Evolutionary conservation across 2,329 filamentous ascomycete genomes (phyloP).

Genomic region (Pseudogymnoascus sp.): DNA sequence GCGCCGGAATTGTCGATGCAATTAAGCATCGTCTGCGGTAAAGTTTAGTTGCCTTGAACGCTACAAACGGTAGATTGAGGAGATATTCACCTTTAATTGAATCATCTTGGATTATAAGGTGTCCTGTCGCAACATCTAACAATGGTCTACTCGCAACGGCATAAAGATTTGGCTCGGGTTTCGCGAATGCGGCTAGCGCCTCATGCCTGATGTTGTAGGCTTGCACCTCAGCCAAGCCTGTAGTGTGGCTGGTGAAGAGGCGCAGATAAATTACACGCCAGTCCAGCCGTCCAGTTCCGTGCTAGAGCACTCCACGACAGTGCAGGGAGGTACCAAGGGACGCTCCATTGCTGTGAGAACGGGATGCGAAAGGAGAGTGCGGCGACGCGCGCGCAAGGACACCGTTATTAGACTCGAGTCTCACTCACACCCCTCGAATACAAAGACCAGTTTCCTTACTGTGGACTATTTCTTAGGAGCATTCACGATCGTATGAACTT

Average conservation of each 20-base stretch:
- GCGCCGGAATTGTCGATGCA: constrained; percentile 99
- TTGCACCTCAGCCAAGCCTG: background rate
- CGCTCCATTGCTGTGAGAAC: background rate
- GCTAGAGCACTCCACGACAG: background rate
- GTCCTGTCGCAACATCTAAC: constrained; percentile 2
- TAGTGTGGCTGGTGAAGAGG: background rate
- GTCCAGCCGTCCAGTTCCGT: background rate
- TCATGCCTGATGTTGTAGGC: constrained; percentile 2
- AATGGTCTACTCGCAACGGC: background rate
- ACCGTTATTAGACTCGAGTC: constrained; percentile 5
- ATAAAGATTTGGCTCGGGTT: constrained; percentile 5
- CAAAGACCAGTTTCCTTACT: background rate
- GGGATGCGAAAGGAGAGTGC: constrained; percentile 2
- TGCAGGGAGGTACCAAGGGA: background rate
- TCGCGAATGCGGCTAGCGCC: background rate
- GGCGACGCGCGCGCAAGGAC: constrained; percentile 5
- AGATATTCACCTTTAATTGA: constrained; percentile 65
- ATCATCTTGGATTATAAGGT: constrained; percentile 63
- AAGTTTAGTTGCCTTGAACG: background rate
- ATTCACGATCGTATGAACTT: background rate
- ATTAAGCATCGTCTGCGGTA: constrained; percentile 78
- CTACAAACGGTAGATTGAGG: too few species aligned
- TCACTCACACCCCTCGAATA: background rate
- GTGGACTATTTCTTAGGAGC: background rate
- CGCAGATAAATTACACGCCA: background rate